Evolutionary conservation across 345 rosid species (phyloP), one percentile per base, ranked within the genome.

Genomic region (Ailanthus altissimus): DNA sequence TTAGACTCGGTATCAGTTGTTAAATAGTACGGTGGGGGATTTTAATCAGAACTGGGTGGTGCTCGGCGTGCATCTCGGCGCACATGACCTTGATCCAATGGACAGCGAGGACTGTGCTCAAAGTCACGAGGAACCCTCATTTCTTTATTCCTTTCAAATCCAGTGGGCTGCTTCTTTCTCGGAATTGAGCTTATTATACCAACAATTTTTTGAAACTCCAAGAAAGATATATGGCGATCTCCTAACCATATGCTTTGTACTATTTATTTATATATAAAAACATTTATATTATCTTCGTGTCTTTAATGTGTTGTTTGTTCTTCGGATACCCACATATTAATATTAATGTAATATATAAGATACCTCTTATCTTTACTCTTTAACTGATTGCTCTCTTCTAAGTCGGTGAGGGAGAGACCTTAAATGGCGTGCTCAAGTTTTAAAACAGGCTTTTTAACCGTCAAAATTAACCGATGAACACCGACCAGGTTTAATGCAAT

Each of bases 1-100:
- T 4, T n/a, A n/a, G 14, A 50, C 16, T 50, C 15, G n/a, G n/a
- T n/a, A 63, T 32, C 66, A 67, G 43, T 20, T 23, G 26, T 25
- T 13, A 46, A 71, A 66, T 47, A 57, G 43, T 53, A 72, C 42
- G 25, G 12, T 57, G 40, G 32, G 32, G 7, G 42, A 49, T 45
- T 66, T 57, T 47, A 62, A 70, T 62, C 20, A 77, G n/a, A 73
- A 14, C 13, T 15, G 57, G 69, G 72, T 50, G 45, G 45, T 70
- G 80, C 23, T 81, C 89, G 77, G 89, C 86, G 87, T 82, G 75
- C 85, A 81, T 88, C 83, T 81, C 78, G 86, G 84, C 3, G 81
- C 91, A 88, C 88, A 86, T 88, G 89, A 84, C 15, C 69, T 70
- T 50, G 82, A 86, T 79, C 85, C 81, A 73, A 81, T 74, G 82